Conservation (phyloP, 192 early-diverging fungal species). For the Entomortierella chlamydospora region DNA sequence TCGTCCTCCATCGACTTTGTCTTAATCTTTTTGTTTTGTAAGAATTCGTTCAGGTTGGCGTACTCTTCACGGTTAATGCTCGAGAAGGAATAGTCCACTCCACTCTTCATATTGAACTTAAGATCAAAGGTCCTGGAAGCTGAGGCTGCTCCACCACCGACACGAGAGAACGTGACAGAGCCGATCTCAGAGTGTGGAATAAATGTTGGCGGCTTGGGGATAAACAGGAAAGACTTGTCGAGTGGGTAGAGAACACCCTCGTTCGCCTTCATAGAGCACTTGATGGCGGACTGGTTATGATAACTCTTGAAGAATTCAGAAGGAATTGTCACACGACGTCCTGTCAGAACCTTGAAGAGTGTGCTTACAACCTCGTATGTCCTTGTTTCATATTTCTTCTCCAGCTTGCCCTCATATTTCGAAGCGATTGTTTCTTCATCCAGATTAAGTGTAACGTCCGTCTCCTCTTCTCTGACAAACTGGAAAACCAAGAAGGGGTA, state of each 20-base stretch:
- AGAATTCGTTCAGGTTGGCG: slow-evolving; percentile 81
- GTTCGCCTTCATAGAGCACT: slow-evolving; percentile 97
- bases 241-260: slow-evolving; percentile 95
- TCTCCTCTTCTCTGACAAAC: slow-evolving; percentile 93
- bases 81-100: slow-evolving; percentile 86
- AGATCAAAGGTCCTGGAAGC: slow-evolving; percentile 92
- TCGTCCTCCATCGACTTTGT: slow-evolving; percentile 66
- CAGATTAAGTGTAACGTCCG: slow-evolving; percentile 84
- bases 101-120: slow-evolving; percentile 87
- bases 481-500: slow-evolving; percentile 97
- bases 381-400: slow-evolving; percentile 88
- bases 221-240: slow-evolving; percentile 93
- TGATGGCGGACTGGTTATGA: slow-evolving; percentile 84
- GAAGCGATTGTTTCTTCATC: slow-evolving; percentile 78
- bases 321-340: slow-evolving; percentile 80
- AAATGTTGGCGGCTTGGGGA: slow-evolving; percentile 93
- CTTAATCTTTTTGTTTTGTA: slow-evolving; percentile 85
- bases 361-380: slow-evolving; percentile 87
- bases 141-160: slow-evolving; percentile 59
- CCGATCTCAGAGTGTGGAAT: slow-evolving; percentile 89
- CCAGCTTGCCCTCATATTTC: slow-evolving; percentile 80
- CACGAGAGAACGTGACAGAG: slow-evolving; percentile 90
- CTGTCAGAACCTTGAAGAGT: slow-evolving; percentile 86
- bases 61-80: slow-evolving; percentile 94
- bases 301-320: slow-evolving; percentile 68